phyloP scores from a whole-genome alignment of 306 rosid species.

The Ziziphus jujuba region DNA sequence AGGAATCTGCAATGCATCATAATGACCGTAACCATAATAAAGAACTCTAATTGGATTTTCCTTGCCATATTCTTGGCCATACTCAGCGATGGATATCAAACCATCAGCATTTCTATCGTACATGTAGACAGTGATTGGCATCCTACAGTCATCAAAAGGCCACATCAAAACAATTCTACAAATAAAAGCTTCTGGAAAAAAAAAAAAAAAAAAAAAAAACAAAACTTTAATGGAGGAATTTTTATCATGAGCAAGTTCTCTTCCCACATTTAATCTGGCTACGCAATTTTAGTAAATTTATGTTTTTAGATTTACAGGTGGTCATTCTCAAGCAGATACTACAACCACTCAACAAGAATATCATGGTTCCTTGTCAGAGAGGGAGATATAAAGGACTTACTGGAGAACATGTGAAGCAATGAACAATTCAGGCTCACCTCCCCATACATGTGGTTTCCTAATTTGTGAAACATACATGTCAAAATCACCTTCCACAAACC shows the following conservation, averaged over 20 bases:
- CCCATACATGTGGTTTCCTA: slow-evolving; percentile 87
- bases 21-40: slow-evolving; percentile 90
- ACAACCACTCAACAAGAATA: too few species aligned
- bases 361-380: neutral
- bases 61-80: slow-evolving; percentile 85
- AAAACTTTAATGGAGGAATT: neutral
- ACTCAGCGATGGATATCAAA: slow-evolving; percentile 88
- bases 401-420: slow-evolving; percentile 90
- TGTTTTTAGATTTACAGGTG: neutral
- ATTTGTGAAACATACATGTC: slow-evolving; percentile 71
- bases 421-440: slow-evolving; percentile 93
- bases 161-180: slow-evolving; percentile 21
- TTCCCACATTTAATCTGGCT: neutral
- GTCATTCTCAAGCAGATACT: neutral
- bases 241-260: neutral
- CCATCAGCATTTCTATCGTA: slow-evolving; percentile 74
- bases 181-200: neutral
- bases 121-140: slow-evolving; percentile 97
- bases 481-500: slow-evolving; percentile 97
- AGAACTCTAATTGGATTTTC: slow-evolving; percentile 81
- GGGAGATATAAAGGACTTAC: slow-evolving; percentile 39
- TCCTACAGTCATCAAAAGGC: slow-evolving; percentile 45
- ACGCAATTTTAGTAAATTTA: neutral
- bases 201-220: too few species aligned
- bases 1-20: slow-evolving; percentile 78